Evolutionary conservation across 352 stramenopile genomes (phyloP).

Genomic region (Aphanomyces euteiches): DNA sequence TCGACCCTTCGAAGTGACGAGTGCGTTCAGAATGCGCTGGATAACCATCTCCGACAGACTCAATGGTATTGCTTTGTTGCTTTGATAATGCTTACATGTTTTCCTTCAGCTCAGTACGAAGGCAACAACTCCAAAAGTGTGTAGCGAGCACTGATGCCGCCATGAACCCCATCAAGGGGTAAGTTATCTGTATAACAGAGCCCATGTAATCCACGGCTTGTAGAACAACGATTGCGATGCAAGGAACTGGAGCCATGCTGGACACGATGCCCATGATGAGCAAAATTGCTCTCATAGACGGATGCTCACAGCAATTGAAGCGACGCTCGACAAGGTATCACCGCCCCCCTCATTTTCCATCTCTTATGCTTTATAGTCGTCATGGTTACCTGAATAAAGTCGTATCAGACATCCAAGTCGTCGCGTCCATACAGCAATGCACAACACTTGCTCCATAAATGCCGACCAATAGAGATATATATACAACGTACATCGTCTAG

Average conservation of each 20-base stretch:
- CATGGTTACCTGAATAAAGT: slow-evolving; percentile 77
- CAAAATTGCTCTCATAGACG: slow-evolving; percentile 46
- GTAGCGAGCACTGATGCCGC: neutral
- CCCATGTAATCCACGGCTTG: neutral
- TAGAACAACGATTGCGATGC: slow-evolving; percentile 13
- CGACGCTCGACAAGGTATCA: slow-evolving; percentile 45
- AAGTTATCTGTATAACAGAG: neutral
- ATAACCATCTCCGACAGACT: neutral
- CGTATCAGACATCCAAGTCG: slow-evolving; percentile 59
- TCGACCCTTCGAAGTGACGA: neutral
- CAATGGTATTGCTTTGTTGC: neutral
- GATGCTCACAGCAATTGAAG: slow-evolving; percentile 50
- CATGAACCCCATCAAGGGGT: slow-evolving; percentile 10
- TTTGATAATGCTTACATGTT: too few relatives aligned
- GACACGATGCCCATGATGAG: slow-evolving; percentile 74
- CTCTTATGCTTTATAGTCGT: slow-evolving; percentile 34
- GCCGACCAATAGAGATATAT: neutral
- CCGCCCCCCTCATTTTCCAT: neutral
- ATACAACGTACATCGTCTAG: slow-evolving; percentile 1
- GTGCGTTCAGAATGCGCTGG: slow-evolving; percentile 9
- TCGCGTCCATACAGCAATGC: slow-evolving; percentile 58
- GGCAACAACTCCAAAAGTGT: neutral
- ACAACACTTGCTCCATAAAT: slow-evolving; percentile 33
- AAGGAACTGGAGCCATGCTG: slow-evolving; percentile 31
- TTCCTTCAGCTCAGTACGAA: too few relatives aligned